These are phyloP conservation scores for Naematelia encephala DNA, from an alignment of 768 basidiomycete species.

Conservation along the genomic window DNA sequence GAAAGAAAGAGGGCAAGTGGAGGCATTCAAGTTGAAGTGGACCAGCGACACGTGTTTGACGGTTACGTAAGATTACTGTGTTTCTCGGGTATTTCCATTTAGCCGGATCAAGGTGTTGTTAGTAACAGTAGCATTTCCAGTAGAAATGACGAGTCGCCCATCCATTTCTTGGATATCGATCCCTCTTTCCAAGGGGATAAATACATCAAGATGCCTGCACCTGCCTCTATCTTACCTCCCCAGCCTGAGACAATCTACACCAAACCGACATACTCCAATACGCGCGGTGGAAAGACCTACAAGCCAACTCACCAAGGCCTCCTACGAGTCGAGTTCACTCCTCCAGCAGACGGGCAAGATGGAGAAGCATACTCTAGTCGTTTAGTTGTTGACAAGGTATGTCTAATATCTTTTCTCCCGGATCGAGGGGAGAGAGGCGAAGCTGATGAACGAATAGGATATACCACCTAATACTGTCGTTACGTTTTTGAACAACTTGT, in stretches of 20 bases:
- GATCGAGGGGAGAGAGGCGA: not conserved
- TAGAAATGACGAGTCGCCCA: too few species aligned
- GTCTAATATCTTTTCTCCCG: slow-evolving; percentile 6
- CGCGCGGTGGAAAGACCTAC: slow-evolving; percentile 42
- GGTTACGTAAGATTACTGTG: not conserved
- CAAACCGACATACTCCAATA: slow-evolving; percentile 43
- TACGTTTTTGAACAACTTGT: slow-evolving; percentile 33
- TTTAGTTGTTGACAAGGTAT: slow-evolving; percentile 40
- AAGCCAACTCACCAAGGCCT: slow-evolving; percentile 43
- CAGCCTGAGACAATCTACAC: slow-evolving; percentile 24
- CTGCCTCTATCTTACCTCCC: slow-evolving; percentile 24
- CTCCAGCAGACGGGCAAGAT: slow-evolving; percentile 10
- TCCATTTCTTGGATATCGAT: too few species aligned
- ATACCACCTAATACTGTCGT: slow-evolving; percentile 33
- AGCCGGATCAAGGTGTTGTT: too few species aligned
- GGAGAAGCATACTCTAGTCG: slow-evolving; percentile 44
- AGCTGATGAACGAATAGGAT: slow-evolving; percentile 34
- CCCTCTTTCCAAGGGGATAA: too few species aligned
- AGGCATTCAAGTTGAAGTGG: too few species aligned
- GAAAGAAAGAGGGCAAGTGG: too few species aligned
- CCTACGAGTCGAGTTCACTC: slow-evolving; percentile 40
- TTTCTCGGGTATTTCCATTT: not conserved
- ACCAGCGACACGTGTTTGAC: not conserved
- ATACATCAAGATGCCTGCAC: slow-evolving; percentile 26
- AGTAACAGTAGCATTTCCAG: too few species aligned